Percentiles rank a stretch among this genome's conserved stretches.
Evolutionary conservation across 495 filamentous ascomycete genomes (phyloP).

Genomic region (Hypomontagnella submonticulosa): DNA sequence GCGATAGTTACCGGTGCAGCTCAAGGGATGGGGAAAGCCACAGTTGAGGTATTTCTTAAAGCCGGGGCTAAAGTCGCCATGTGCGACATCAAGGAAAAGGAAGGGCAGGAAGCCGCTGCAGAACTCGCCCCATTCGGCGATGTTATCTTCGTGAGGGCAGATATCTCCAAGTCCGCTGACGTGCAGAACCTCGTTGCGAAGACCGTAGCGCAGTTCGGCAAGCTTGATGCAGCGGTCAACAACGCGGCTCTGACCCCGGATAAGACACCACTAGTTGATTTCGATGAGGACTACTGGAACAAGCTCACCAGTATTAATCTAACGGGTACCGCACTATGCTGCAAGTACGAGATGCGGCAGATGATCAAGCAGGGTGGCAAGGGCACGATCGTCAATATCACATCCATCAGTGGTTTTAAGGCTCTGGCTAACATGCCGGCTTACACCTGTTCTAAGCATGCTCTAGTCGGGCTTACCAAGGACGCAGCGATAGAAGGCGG

Average conservation of each 20-base stretch:
- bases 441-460: conserved; percentile 77
- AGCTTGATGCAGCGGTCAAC: conserved; percentile 72
- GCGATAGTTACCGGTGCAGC: conserved; percentile 55
- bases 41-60: conserved; percentile 53
- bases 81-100: conserved; percentile 54
- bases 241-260: conserved; percentile 76
- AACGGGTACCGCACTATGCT: conserved; percentile 60
- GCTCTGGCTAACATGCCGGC: conserved; percentile 69
- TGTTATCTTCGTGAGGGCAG: conserved; percentile 44
- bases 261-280: conserved; percentile 59
- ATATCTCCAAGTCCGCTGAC: conserved; percentile 41
- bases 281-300: conserved; percentile 52
- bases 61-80: conserved; percentile 50
- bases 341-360: conserved; percentile 59
- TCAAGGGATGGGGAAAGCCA: conserved; percentile 59
- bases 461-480: conserved; percentile 70
- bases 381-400: conserved; percentile 76
- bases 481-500: conserved; percentile 79
- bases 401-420: conserved; percentile 73
- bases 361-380: conserved; percentile 64
- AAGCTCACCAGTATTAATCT: conserved; percentile 59
- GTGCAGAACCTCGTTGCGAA: conserved; percentile 52
- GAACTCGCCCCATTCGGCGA: conserved; percentile 32
- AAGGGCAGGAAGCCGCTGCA: conserved; percentile 24
- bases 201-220: conserved; percentile 61